A percentile compares a stretch with the other conserved stretches of the same genome.
Conservation (phyloP, 2,329 filamentous ascomycete species). For the Ramularia collo-cygni region DNA sequence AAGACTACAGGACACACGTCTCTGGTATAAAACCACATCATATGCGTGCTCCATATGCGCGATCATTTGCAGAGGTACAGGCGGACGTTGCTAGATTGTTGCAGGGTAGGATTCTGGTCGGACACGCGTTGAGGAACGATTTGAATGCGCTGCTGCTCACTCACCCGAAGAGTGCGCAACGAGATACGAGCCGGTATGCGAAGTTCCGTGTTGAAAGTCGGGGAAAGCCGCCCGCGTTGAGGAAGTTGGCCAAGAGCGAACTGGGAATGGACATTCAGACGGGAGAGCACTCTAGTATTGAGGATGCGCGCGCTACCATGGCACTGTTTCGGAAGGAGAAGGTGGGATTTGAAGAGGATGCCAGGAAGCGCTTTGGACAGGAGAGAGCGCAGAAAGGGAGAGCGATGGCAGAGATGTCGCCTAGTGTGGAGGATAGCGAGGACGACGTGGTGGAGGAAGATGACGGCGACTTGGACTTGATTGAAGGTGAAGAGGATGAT, state of each 20-base stretch:
- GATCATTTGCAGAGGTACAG: constrained; percentile 69
- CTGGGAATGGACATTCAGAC: constrained; percentile 54
- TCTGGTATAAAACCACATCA: constrained; percentile 73
- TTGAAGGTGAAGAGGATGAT: constrained; percentile 27
- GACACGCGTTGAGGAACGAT: constrained; percentile 77
- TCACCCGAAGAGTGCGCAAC: constrained; percentile 69
- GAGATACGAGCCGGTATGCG: constrained; percentile 75
- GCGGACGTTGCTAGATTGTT: constrained; percentile 62
- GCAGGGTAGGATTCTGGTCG: constrained; percentile 65
- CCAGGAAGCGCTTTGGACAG: constrained; percentile 56
- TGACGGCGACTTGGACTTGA: constrained; percentile 19
- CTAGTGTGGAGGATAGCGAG: constrained; percentile 19
- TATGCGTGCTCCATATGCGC: constrained; percentile 49
- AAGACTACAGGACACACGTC: constrained; percentile 82
- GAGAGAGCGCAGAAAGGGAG: constrained; percentile 15
- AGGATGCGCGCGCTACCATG: constrained; percentile 87
- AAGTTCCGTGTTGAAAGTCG: constrained; percentile 63
- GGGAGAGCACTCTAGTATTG: constrained; percentile 55
- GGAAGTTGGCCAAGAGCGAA: constrained; percentile 50
- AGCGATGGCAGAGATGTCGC: constrained; percentile 17
- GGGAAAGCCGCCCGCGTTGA: constrained; percentile 64
- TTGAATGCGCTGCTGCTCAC: constrained; percentile 66
- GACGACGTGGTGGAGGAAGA: constrained; percentile 20
- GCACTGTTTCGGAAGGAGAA: constrained; percentile 78
- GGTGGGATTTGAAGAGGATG: constrained; percentile 74